Evolutionary conservation across 495 filamentous ascomycete species (phyloP).

Genomic region (Daldinia caldariorum): DNA sequence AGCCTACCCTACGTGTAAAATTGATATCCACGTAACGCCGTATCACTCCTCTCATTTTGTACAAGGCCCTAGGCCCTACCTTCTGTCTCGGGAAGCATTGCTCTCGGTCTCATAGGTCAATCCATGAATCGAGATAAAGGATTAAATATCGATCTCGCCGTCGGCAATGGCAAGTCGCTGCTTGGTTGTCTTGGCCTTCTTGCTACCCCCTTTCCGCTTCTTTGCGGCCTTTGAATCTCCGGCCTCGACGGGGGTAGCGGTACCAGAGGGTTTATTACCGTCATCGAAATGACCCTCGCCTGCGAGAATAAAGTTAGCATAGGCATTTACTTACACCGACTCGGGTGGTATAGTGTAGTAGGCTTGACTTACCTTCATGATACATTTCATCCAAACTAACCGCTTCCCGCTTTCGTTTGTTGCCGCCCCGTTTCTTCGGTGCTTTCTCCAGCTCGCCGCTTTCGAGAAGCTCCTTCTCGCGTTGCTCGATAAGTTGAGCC

Average conservation of each 20-base stretch:
- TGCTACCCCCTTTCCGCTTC: slow-evolving; percentile 68
- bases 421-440: slow-evolving; percentile 71
- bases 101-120: neutral
- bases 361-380: slow-evolving; percentile 81
- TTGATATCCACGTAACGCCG: slow-evolving; percentile 34
- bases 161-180: slow-evolving; percentile 89
- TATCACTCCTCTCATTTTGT: slow-evolving; percentile 35
- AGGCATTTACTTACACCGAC: neutral
- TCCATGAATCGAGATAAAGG: neutral
- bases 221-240: slow-evolving; percentile 59
- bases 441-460: slow-evolving; percentile 68
- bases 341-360: neutral
- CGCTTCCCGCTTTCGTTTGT: slow-evolving; percentile 57
- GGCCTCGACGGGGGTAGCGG: slow-evolving; percentile 77
- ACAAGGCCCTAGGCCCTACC: slow-evolving; percentile 21
- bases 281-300: slow-evolving; percentile 96
- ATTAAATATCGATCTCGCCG: slow-evolving; percentile 65
- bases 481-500: slow-evolving; percentile 87
- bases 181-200: slow-evolving; percentile 92
- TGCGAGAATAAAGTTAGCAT: slow-evolving; percentile 52
- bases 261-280: slow-evolving; percentile 79
- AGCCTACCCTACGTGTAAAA: slow-evolving; percentile 22
- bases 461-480: slow-evolving; percentile 82
- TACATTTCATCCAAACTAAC: slow-evolving; percentile 96
- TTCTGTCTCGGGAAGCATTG: slow-evolving; percentile 10